These are phyloP conservation scores for Pseudogymnoascus sp. DNA, from an alignment of 2,329 filamentous ascomycete species.

Conservation along the genomic window DNA sequence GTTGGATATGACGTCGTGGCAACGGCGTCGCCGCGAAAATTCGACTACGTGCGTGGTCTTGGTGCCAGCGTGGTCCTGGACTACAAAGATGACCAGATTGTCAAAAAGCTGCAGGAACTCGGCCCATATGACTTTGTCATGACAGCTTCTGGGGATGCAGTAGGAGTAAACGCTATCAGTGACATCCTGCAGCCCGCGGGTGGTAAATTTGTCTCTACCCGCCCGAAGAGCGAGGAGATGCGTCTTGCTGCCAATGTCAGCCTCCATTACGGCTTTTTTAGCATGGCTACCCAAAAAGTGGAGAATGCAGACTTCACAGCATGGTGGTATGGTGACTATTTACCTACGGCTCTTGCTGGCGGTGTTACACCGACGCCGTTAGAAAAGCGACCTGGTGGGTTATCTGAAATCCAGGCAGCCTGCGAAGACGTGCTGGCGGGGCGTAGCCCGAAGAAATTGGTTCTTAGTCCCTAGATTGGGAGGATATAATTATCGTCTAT, in stretches of 20 bases:
- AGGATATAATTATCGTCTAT: neutral
- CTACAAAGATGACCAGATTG: constrained; percentile 16
- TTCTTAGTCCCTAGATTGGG: neutral
- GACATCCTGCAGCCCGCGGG: neutral
- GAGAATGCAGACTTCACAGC: neutral
- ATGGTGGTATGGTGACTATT: neutral
- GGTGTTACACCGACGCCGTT: neutral
- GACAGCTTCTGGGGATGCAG: neutral
- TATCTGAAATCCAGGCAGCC: neutral
- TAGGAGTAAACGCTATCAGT: neutral
- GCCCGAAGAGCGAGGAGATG: neutral
- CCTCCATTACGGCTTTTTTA: neutral
- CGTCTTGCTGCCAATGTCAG: neutral
- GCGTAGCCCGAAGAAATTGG: neutral
- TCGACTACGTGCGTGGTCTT: constrained; percentile 20
- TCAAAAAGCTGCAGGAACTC: neutral
- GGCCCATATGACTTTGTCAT: neutral
- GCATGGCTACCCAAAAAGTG: neutral
- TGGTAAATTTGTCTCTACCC: neutral
- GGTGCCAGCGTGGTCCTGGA: constrained; percentile 20
- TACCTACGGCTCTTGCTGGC: neutral
- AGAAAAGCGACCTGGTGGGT: neutral
- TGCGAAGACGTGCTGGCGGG: neutral
- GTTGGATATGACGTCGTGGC: constrained; percentile 20
- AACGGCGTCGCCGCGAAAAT: constrained; percentile 20